These are phyloP conservation scores for Lomentospora prolificans DNA, from an alignment of 2,329 filamentous ascomycete genomes.

Conservation along the genomic window DNA sequence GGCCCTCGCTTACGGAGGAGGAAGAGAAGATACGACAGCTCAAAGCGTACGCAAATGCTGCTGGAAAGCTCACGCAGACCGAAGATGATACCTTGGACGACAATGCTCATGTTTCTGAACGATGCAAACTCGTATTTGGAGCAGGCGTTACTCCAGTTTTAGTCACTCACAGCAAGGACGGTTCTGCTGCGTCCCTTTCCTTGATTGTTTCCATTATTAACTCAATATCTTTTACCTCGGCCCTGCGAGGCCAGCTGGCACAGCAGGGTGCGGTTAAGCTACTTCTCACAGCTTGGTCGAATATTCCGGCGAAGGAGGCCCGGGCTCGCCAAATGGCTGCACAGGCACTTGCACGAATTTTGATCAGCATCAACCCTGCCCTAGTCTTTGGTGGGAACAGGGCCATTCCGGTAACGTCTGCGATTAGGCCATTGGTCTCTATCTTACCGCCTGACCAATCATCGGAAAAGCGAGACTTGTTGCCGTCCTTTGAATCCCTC, in stretches of 20 bases:
- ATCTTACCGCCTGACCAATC: constrained; percentile 60
- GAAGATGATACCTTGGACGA: constrained; percentile 61
- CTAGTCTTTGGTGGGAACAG: constrained; percentile 74
- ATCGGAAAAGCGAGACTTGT: constrained; percentile 60
- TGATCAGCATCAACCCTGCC: constrained; percentile 76
- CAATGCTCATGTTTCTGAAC: constrained; percentile 61
- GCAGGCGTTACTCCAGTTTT: constrained; percentile 69
- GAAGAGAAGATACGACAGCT: constrained; percentile 86
- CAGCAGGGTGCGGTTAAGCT: constrained; percentile 92
- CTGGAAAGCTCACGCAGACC: constrained; percentile 44
- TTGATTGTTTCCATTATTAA: constrained; percentile 70
- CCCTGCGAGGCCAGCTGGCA: constrained; percentile 67
- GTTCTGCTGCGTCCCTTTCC: constrained; percentile 59
- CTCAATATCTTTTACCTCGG: constrained; percentile 63
- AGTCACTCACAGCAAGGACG: constrained; percentile 63
- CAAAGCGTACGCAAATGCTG: constrained; percentile 86
- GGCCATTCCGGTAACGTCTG: constrained; percentile 64
- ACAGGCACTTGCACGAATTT: constrained; percentile 72
- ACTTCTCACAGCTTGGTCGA: constrained; percentile 60
- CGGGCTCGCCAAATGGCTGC: constrained; percentile 50
- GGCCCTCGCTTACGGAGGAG: constrained; percentile 71
- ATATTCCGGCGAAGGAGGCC: constrained; percentile 43
- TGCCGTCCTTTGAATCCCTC: constrained; percentile 82
- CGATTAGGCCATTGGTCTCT: constrained; percentile 70
- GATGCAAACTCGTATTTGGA: constrained; percentile 72